Percentiles rank a stretch among this genome's conserved stretches.
Evolutionary conservation across 2,329 filamentous ascomycete species (phyloP).

Genomic region (Botrytis hyacinthi): DNA sequence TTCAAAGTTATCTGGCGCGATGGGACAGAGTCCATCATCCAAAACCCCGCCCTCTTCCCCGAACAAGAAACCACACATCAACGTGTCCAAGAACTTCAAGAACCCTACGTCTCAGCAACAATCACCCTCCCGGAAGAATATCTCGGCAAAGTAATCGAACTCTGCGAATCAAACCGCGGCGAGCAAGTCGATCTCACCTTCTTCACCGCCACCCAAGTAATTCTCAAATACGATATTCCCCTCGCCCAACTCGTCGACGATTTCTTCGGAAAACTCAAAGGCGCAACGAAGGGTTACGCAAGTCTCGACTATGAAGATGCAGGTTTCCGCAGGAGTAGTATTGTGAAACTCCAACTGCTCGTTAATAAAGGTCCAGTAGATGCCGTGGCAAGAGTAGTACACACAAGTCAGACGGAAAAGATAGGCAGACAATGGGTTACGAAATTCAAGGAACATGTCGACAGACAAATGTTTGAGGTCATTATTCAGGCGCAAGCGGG

Average conservation of each 20-base stretch:
- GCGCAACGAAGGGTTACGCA: constrained; percentile 90
- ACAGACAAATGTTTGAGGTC: constrained; percentile 95
- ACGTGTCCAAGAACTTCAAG: constrained; percentile 60
- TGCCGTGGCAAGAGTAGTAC: constrained; percentile 87
- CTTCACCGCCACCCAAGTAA: constrained; percentile 89
- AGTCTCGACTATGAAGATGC: constrained; percentile 96
- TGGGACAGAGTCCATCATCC: constrained; percentile 74
- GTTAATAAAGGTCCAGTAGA: constrained; percentile 94
- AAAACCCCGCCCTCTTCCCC: constrained; percentile 86
- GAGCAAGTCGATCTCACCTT: constrained; percentile 85
- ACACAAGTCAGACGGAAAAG: constrained; percentile 75
- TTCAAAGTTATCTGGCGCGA: constrained; percentile 80
- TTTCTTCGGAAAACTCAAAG: constrained; percentile 95
- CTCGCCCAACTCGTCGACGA: constrained; percentile 91
- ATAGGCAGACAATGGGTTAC: constrained; percentile 85
- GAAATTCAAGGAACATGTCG: constrained; percentile 96
- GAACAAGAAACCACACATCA: constrained; percentile 56
- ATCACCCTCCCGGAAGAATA: constrained; percentile 93
- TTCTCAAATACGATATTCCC: constrained; percentile 87
- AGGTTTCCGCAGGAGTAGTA: constrained; percentile 74
- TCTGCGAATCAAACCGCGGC: constrained; percentile 87
- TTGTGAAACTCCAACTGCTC: constrained; percentile 86
- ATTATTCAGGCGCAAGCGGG: constrained; percentile 90
- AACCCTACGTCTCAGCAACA: constrained; percentile 77
- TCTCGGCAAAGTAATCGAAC: constrained; percentile 87